Percentiles rank a stretch among this genome's conserved stretches.
These are phyloP conservation scores for Amaranthus tricolor DNA, from an alignment of 179 eudicot genomes.

Conservation along the genomic window DNA sequence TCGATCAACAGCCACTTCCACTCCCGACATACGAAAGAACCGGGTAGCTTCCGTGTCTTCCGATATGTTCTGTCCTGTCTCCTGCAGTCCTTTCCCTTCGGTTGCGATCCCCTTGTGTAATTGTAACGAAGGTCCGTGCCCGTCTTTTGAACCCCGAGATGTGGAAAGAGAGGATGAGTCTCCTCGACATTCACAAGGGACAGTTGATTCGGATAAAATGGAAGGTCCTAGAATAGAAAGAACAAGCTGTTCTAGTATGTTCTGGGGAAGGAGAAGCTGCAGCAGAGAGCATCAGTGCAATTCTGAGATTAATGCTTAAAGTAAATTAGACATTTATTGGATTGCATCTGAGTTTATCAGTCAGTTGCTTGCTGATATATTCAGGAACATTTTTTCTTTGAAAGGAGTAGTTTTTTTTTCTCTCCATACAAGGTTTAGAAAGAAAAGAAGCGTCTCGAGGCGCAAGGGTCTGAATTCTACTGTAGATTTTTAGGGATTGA, in stretches of 20 bases:
- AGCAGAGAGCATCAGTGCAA: constrained; percentile 94
- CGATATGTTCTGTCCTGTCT: constrained; percentile 77
- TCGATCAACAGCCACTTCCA: constrained; percentile 32
- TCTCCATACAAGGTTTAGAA: no score
- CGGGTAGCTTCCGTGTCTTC: constrained; percentile 74
- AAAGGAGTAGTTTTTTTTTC: no score
- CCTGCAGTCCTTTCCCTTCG: constrained; percentile 89
- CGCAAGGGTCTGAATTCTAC: no score
- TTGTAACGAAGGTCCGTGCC: constrained; percentile 85
- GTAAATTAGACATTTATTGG: background rate
- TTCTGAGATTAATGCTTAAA: constrained; percentile 76
- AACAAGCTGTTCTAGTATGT: constrained; percentile 73
- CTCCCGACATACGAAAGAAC: constrained; percentile 57
- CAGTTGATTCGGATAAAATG: constrained; percentile 51
- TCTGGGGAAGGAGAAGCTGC: constrained; percentile 84
- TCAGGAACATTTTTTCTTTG: background rate
- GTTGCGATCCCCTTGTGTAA: constrained; percentile 73
- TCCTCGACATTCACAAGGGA: constrained; percentile 45
- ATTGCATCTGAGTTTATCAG: background rate
- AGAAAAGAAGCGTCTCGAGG: no score
- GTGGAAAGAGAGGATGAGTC: constrained; percentile 54
- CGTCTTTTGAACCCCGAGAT: constrained; percentile 58
- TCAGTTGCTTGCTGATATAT: constrained; percentile 20
- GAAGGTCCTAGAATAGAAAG: constrained; percentile 62
- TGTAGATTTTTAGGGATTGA: no score